A percentile compares a stretch with the other conserved stretches of the same genome.
Conservation (phyloP, 805 yeast genomes). For the Candida namnaoensis region DNA sequence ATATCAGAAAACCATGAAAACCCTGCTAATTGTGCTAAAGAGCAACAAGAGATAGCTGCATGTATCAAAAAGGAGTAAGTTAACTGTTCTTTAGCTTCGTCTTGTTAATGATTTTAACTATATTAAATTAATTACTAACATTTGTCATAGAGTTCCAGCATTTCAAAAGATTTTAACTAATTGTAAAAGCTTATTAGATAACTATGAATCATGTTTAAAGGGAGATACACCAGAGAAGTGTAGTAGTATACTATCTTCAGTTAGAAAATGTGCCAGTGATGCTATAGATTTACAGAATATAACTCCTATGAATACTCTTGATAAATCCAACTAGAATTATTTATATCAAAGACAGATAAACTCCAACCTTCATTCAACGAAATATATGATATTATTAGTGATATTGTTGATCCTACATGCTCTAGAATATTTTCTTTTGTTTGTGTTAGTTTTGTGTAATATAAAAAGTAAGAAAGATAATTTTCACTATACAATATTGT, state of each 20-base stretch:
- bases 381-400: too few species aligned
- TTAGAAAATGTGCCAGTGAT: conserved; percentile 55
- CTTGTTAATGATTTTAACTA: too few species aligned
- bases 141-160: conserved; percentile 44
- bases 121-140: not conserved
- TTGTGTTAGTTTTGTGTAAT: too few species aligned
- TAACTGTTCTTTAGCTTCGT: too few species aligned
- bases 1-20: conserved; percentile 47
- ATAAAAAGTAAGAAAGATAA: too few species aligned
- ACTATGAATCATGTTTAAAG: conserved; percentile 59
- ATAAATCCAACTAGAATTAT: too few species aligned
- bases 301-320: conserved; percentile 3
- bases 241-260: conserved; percentile 37
- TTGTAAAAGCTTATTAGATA: conserved; percentile 49
- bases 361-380: too few species aligned
- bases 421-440: too few species aligned
- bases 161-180: conserved; percentile 58
- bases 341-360: too few species aligned
- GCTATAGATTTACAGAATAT: conserved; percentile 19
- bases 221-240: conserved; percentile 43
- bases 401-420: too few species aligned
- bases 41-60: conserved; percentile 47
- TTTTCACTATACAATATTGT: too few species aligned
- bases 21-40: conserved; percentile 38
- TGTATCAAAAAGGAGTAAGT: conserved; percentile 45